These are phyloP conservation scores for Mucor piriformis DNA, from an alignment of 371 early-diverging fungal species.

Conservation along the genomic window DNA sequence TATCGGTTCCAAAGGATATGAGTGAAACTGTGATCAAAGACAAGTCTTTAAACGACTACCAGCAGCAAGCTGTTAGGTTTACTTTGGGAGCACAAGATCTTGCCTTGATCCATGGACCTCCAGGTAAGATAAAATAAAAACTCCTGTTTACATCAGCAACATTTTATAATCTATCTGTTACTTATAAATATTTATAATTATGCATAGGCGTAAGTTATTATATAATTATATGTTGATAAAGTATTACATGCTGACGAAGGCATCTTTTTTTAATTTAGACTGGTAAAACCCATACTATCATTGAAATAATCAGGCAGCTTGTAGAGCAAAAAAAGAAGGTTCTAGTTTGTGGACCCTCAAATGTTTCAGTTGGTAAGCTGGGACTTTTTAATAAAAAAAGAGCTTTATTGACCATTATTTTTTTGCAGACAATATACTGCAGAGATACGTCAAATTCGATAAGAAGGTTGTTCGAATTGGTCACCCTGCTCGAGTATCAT, in stretches of 20 bases:
- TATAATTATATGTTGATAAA: not conserved
- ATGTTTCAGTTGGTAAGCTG: slow-evolving; percentile 81
- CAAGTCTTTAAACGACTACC: slow-evolving; percentile 68
- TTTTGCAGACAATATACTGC: not conserved
- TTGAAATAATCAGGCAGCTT: slow-evolving; percentile 84
- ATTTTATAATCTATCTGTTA: not conserved
- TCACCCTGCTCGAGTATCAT: slow-evolving; percentile 81
- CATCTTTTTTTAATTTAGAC: slow-evolving; percentile 44
- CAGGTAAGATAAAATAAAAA: slow-evolving; percentile 46
- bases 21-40: slow-evolving; percentile 46
- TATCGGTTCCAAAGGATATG: not conserved
- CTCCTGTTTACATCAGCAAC: not conserved
- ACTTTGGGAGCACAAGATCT: slow-evolving; percentile 66
- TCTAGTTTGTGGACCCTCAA: slow-evolving; percentile 92
- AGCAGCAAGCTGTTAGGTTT: slow-evolving; percentile 70
- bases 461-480: slow-evolving; percentile 75
- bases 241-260: not conserved
- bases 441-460: not conserved
- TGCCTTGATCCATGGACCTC: slow-evolving; percentile 85
- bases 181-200: not conserved
- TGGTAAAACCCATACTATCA: slow-evolving; percentile 93
- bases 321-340: slow-evolving; percentile 61
- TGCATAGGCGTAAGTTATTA: not conserved
- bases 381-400: not conserved
- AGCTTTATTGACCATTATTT: not conserved